Conservation (phyloP, 129 eudicot species). For the Flaveria ramosissima region DNA sequence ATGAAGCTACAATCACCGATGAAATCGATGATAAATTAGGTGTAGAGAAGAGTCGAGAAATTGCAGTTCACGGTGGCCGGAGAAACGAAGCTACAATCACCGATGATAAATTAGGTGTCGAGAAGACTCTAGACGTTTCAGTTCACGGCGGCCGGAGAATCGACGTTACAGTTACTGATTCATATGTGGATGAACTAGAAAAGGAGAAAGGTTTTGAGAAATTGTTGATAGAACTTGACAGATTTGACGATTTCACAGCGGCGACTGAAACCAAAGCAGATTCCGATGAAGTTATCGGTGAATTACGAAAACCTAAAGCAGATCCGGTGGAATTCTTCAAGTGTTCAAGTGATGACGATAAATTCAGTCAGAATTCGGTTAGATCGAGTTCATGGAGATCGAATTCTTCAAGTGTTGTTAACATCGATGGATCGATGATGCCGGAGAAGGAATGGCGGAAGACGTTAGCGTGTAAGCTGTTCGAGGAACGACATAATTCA, state of each 20-base stretch:
- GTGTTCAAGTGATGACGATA: conserved; percentile 6
- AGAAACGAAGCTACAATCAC: neutral
- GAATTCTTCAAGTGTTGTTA: conserved; percentile 29
- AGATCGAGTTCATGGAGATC: conserved; percentile 36
- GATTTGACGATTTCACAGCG: conserved; percentile 39
- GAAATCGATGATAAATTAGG: neutral
- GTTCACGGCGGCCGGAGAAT: conserved; percentile 17
- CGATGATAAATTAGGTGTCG: neutral
- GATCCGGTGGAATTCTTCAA: conserved; percentile 7
- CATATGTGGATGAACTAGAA: neutral
- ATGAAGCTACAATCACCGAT: neutral
- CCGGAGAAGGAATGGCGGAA: conserved; percentile 83
- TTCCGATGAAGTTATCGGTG: conserved; percentile 39
- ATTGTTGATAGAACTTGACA: conserved; percentile 44
- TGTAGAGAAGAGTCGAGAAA: neutral
- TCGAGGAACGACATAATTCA: conserved; percentile 56
- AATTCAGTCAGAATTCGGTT: conserved; percentile 15
- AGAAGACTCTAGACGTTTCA: neutral
- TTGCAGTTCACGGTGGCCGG: neutral
- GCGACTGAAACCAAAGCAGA: conserved; percentile 24
- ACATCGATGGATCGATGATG: conserved; percentile 71
- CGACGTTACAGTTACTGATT: neutral
- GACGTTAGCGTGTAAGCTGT: conserved; percentile 83
- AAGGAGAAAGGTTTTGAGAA: conserved; percentile 37
- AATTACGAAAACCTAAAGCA: conserved; percentile 24